Percentiles rank a stretch among this genome's conserved stretches.
Conservation (phyloP, 2,329 filamentous ascomycete genomes). For the Eutypella sp. region DNA sequence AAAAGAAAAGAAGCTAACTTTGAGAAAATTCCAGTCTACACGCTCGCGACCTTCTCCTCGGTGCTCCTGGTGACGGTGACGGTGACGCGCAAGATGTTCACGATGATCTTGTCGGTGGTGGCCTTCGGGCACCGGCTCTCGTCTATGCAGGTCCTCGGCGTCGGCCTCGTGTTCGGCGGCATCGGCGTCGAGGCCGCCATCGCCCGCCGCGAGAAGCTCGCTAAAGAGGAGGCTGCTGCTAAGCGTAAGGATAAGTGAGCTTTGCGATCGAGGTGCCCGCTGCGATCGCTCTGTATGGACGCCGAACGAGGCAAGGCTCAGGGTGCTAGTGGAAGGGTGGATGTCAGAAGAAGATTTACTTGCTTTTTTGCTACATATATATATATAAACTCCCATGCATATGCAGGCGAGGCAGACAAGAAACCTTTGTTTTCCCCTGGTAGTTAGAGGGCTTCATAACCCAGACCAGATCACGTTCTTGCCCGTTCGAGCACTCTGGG, state of each 20-base stretch:
- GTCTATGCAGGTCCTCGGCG: slow-evolving; percentile 89
- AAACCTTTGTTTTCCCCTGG: not conserved
- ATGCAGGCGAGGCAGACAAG: too few relatives aligned
- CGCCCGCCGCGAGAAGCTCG: slow-evolving; percentile 74
- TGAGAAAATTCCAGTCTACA: slow-evolving; percentile 60
- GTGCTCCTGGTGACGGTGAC: slow-evolving; percentile 93
- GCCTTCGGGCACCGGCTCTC: slow-evolving; percentile 88
- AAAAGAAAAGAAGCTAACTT: slow-evolving; percentile 1
- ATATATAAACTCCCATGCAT: too few relatives aligned
- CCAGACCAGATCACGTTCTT: too few relatives aligned
- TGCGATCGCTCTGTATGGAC: too few relatives aligned
- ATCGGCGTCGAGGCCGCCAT: slow-evolving; percentile 87
- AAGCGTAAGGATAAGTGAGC: slow-evolving; percentile 35
- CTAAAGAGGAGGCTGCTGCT: slow-evolving; percentile 67
- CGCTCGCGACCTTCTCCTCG: slow-evolving; percentile 84
- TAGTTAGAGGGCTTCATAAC: too few relatives aligned
- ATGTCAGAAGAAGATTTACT: too few relatives aligned
- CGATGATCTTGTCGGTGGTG: slow-evolving; percentile 93
- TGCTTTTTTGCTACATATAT: too few relatives aligned
- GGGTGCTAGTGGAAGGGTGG: too few relatives aligned
- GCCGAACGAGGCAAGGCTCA: not conserved
- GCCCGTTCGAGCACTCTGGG: too few relatives aligned
- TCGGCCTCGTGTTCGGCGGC: slow-evolving; percentile 88
- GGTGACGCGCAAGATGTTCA: slow-evolving; percentile 97
- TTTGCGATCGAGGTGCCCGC: slow-evolving; percentile 15